Evolutionary conservation across 129 eudicot species (phyloP).

Genomic region (Helianthus tuberosus): DNA sequence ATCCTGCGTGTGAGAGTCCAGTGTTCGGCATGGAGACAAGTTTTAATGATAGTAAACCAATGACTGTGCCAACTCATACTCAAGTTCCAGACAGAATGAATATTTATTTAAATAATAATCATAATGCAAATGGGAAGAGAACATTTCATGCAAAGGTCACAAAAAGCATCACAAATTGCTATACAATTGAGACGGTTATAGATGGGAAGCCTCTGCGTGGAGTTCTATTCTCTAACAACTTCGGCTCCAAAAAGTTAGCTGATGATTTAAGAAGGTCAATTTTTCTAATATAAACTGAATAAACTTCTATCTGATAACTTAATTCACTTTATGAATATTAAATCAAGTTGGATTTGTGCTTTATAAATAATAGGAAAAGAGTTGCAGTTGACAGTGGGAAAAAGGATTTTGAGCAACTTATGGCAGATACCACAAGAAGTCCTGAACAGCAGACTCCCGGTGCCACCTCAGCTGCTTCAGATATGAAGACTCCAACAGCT

Average conservation of each 20-base stretch:
- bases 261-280: constrained; percentile 55
- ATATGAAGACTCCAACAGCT: constrained; percentile 39
- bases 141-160: constrained; percentile 85
- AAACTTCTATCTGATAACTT: neutral
- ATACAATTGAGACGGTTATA: constrained; percentile 81
- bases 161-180: constrained; percentile 62
- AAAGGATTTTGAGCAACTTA: constrained; percentile 24
- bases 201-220: constrained; percentile 97
- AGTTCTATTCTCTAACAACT: constrained; percentile 63
- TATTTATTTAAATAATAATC: constrained; percentile 56
- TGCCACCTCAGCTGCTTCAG: constrained; percentile 39
- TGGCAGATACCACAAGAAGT: constrained; percentile 35
- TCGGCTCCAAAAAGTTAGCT: constrained; percentile 32
- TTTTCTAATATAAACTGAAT: neutral
- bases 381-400: constrained; percentile 38
- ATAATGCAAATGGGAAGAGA: constrained; percentile 68
- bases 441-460: constrained; percentile 53
- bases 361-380: constrained; percentile 47
- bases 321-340: neutral
- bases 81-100: constrained; percentile 51
- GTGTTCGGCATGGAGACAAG: constrained; percentile 11
- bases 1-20: constrained; percentile 47
- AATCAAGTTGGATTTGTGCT: constrained; percentile 3
- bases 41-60: too few species aligned
- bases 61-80: constrained; percentile 42